A percentile compares a stretch with the other conserved stretches of the same genome.
These are phyloP conservation scores for Quercus gilva DNA, from an alignment of 306 rosid species.

Conservation along the genomic window DNA sequence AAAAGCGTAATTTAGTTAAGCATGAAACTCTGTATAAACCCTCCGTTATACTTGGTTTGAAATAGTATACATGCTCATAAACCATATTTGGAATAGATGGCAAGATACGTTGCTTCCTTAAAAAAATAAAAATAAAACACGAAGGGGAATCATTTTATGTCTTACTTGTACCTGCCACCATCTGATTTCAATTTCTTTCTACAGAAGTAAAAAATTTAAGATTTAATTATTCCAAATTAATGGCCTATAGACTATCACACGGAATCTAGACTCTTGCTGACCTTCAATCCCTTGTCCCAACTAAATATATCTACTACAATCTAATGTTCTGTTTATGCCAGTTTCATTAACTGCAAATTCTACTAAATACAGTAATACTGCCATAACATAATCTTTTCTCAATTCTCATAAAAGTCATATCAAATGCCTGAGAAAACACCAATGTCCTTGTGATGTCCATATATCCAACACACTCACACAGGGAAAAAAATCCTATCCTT, in stretches of 20 bases:
- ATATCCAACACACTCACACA: too few relatives aligned
- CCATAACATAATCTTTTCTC: too few relatives aligned
- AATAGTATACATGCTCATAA: neutral
- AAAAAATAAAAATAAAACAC: neutral
- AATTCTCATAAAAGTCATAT: too few relatives aligned
- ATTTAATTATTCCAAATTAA: neutral
- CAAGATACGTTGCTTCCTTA: neutral
- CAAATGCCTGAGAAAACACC: too few relatives aligned
- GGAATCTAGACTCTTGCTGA: neutral
- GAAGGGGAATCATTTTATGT: neutral
- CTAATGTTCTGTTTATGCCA: too few relatives aligned
- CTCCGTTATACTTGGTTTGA: neutral
- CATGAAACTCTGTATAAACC: neutral
- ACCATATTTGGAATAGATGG: neutral
- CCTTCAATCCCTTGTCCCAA: too few relatives aligned
- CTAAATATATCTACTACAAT: neutral
- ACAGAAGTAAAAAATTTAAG: neutral
- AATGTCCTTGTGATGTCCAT: too few relatives aligned
- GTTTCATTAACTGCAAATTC: too few relatives aligned
- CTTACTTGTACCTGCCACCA: neutral
- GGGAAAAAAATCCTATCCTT: too few relatives aligned
- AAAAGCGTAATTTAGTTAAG: neutral
- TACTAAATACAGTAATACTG: too few relatives aligned
- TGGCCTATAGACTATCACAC: neutral
- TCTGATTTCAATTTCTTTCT: neutral